Evolutionary conservation across 2,329 filamentous ascomycete genomes (phyloP), one percentile per base, ranked within the genome.

Genomic region (Ilyonectria destructans): DNA sequence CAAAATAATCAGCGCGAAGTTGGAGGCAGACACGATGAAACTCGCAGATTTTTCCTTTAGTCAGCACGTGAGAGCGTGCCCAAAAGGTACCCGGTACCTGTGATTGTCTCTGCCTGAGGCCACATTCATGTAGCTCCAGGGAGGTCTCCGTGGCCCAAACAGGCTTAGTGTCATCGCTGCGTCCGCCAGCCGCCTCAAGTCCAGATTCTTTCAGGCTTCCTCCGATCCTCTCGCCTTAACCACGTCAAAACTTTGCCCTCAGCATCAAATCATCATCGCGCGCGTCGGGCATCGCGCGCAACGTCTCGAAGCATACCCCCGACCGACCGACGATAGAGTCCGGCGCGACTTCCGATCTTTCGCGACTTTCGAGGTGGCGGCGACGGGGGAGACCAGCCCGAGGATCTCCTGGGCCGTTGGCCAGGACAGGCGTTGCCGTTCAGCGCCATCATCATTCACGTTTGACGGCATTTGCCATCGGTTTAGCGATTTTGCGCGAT

Each of bases 201-300:
- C 80, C 79, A 84, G 82, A 82, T 81, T 82, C 82, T 84, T 83
- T 82, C 81, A 77, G 75, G 78, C 78, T 76, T 80, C 78, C 79
- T 78, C 77, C 71, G 70, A 72, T 73, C 75, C 78, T 78, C 80
- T 81, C 79, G 77, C 79, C 78, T 83, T 78, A 81, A 80, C 82
- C 79, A 80, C 81, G 81, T 82, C 81, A 82, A 84, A 82, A 83
- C 79, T 80, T 78, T 80, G 80, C 77, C 76, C 73, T 69, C 68
- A 73, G 72, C 74, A 71, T 76, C 76, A 80, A 78, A 69, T 75
- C 82, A 87, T 85, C 84, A 82, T 80, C 81, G 83, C 84, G 84
- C 88, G 87, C 85, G 85, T 85, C 86, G 82, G 81, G 80, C 82
- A 84, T 83, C 83, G 82, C 80, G 81, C 81, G 79, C 78, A 77